These are phyloP conservation scores for Leccinum uliginosum DNA, from an alignment of 768 basidiomycete species.

Conservation along the genomic window DNA sequence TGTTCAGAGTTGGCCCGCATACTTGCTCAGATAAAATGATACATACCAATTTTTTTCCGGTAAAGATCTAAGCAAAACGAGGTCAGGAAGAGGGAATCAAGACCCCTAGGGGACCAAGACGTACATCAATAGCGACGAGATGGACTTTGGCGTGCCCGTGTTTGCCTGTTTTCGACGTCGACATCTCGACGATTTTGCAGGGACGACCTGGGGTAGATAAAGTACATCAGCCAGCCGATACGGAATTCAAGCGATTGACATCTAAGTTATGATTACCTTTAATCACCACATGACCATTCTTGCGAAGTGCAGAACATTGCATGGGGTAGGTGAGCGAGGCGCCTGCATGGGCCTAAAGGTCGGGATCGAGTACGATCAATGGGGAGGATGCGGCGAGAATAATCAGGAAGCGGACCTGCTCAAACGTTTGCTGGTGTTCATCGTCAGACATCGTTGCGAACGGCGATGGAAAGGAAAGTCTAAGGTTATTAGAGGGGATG, in stretches of 20 bases:
- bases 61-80: slow-evolving; percentile 76
- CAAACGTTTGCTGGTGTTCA: slow-evolving; percentile 87
- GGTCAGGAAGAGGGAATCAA: slow-evolving; percentile 4
- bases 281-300: slow-evolving; percentile 93
- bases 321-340: slow-evolving; percentile 79
- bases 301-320: slow-evolving; percentile 96
- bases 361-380: slow-evolving; percentile 18
- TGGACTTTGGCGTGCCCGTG: slow-evolving; percentile 99
- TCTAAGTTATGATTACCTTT: slow-evolving; percentile 48
- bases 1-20: not conserved
- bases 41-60: slow-evolving; percentile 89
- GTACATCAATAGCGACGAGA: slow-evolving; percentile 91
- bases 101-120: slow-evolving; percentile 30
- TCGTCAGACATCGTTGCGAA: slow-evolving; percentile 77
- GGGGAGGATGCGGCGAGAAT: slow-evolving; percentile 3
- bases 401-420: slow-evolving; percentile 50
- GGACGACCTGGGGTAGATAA: slow-evolving; percentile 56
- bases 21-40: not conserved
- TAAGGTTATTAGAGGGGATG: slow-evolving; percentile 15
- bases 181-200: slow-evolving; percentile 99
- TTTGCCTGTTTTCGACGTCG: slow-evolving; percentile 99
- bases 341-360: slow-evolving; percentile 57
- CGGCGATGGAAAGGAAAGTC: slow-evolving; percentile 16
- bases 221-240: slow-evolving; percentile 1
- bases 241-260: not conserved